Evolutionary conservation across 176 grass and related monocot genomes (phyloP).

Genomic region (Phyllostachys edulis): DNA sequence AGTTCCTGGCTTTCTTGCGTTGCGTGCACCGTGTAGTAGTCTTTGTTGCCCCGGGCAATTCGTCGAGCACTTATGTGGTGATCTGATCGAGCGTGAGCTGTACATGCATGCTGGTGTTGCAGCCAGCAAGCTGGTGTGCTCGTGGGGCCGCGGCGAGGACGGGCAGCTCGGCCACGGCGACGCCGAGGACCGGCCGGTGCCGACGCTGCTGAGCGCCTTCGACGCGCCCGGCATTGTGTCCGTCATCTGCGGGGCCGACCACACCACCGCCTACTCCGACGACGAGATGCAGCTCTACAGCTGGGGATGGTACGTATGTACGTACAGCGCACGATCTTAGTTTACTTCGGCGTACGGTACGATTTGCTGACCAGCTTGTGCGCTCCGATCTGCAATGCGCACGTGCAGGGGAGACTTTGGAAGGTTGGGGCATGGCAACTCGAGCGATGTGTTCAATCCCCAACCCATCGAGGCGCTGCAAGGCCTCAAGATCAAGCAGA

Average conservation of each 20-base stretch:
- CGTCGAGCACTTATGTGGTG: background rate
- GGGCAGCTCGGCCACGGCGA: conserved; percentile 82
- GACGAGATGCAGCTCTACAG: conserved; percentile 56
- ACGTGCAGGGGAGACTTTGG: conserved; percentile 68
- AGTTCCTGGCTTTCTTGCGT: background rate
- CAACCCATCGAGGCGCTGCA: conserved; percentile 59
- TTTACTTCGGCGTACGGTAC: background rate
- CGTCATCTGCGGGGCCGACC: conserved; percentile 71
- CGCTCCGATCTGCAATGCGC: background rate
- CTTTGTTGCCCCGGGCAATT: background rate
- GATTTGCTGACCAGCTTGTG: background rate
- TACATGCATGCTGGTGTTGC: background rate
- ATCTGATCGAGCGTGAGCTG: too few species aligned
- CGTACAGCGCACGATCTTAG: background rate
- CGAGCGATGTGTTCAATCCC: conserved; percentile 76
- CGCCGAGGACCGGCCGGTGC: conserved; percentile 61
- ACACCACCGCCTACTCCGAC: conserved; percentile 65
- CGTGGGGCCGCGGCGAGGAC: conserved; percentile 80
- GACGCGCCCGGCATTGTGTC: conserved; percentile 46
- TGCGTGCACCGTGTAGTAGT: too few species aligned
- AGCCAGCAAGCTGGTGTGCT: conserved; percentile 55
- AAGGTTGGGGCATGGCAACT: conserved; percentile 71
- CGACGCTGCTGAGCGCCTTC: conserved; percentile 51
- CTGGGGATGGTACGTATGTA: conserved; percentile 59
- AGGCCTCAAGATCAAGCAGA: conserved; percentile 58